Conservation (phyloP, 225 moss, liverwort and hornwort species). For the Pleurozium schreberi region DNA sequence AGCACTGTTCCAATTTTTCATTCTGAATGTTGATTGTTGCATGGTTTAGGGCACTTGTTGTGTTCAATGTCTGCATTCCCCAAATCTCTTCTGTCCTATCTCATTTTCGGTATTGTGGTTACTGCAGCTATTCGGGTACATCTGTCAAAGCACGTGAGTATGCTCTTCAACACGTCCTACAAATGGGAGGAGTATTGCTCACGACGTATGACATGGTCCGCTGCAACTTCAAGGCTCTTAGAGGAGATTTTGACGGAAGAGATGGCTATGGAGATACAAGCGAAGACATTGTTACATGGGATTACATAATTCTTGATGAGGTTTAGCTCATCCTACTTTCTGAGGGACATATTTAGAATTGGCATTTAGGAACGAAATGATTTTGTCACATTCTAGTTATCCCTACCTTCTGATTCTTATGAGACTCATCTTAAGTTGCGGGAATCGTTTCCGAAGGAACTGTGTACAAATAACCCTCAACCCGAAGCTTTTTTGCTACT, state of each 20-base stretch:
- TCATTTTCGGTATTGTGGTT: neutral
- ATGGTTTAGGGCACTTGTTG: neutral
- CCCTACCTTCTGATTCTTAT: neutral
- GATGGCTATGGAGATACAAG: conserved; percentile 63
- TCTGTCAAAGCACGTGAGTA: conserved; percentile 60
- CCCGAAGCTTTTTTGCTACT: neutral
- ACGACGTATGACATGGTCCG: conserved; percentile 99
- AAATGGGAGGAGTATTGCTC: conserved; percentile 74
- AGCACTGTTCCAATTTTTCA: neutral
- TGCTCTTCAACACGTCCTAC: conserved; percentile 61
- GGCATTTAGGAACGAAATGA: neutral
- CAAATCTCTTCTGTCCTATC: neutral
- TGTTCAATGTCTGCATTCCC: neutral
- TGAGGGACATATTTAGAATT: neutral
- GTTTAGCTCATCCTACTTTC: neutral
- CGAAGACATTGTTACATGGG: conserved; percentile 73
- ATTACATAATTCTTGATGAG: conserved; percentile 93
- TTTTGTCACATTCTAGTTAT: neutral
- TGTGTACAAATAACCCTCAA: neutral
- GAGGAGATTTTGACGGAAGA: conserved; percentile 63
- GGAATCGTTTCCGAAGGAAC: neutral
- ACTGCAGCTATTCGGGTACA: conserved; percentile 64
- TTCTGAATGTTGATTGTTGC: neutral
- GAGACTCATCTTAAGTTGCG: neutral
- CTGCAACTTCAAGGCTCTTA: conserved; percentile 71